phyloP scores from a whole-genome alignment of 1,139 yeast species.

The Scheffersomyces titani region DNA sequence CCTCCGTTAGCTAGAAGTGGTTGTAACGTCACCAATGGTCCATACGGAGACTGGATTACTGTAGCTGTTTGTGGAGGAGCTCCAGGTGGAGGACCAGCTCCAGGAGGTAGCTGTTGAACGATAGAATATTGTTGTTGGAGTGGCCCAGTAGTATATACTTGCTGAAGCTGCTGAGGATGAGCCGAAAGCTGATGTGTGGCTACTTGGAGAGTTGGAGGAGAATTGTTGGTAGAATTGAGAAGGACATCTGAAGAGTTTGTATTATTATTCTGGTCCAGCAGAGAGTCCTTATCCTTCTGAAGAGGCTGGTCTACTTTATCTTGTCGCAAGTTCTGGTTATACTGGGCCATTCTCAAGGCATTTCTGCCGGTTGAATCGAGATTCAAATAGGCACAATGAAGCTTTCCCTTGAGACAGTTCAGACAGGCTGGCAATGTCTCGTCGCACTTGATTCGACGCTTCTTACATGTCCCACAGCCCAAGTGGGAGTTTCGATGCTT shows the following conservation, averaged over 20 bases:
- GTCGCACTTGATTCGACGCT: constrained; percentile 68
- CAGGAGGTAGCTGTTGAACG: constrained; percentile 3
- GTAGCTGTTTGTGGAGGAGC: constrained; percentile 13
- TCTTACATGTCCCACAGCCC: constrained; percentile 68
- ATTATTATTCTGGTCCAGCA: constrained; percentile 2
- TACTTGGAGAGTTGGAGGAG: constrained; percentile 5
- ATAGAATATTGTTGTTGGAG: constrained; percentile 5
- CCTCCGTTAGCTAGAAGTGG: constrained; percentile 24
- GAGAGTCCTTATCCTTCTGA: not conserved
- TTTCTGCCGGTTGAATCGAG: constrained; percentile 52
- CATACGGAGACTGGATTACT: constrained; percentile 35
- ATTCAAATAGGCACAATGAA: constrained; percentile 55
- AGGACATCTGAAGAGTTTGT: constrained; percentile 3
- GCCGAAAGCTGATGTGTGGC: constrained; percentile 3
- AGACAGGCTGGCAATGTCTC: constrained; percentile 62
- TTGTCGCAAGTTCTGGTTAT: constrained; percentile 44
- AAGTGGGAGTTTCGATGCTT: constrained; percentile 64
- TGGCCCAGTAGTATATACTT: constrained; percentile 3
- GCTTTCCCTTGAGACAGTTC: constrained; percentile 60
- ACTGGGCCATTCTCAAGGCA: constrained; percentile 54
- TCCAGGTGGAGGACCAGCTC: not conserved
- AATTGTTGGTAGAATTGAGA: constrained; percentile 3
- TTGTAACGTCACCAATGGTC: constrained; percentile 37
- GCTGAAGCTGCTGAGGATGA: constrained; percentile 6
- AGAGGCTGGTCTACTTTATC: constrained; percentile 20